Base-by-base conservation (phyloP, 1,139 yeast genomes). In the Blastobotrys buckinghamii region DNA sequence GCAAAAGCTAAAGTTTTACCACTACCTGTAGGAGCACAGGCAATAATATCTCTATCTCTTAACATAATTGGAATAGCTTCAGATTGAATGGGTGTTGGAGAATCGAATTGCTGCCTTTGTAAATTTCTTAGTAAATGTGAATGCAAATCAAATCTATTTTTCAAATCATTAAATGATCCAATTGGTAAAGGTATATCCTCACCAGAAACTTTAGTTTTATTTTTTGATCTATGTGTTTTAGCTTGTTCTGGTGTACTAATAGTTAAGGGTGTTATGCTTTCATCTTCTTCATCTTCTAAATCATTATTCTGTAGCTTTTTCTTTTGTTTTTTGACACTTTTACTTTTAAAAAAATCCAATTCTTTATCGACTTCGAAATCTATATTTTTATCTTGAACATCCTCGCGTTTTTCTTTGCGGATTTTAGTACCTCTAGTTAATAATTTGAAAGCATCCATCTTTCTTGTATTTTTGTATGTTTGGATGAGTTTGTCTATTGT, bases 11-110 rank as follows among this genome's bases (percentile, higher is more conserved):
- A 72, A 0, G 96, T 87, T 65, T 88, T 88, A 70, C 96, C 96
- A 6, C 95, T 84, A 57, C 96, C 96, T 0, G 96, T 88, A 38
- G 96, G 96, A 0, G 96, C 96, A 72, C 95, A 85, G 1, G 94
- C 95, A 50, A 88, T 72, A 42, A 88, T 63, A 61, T 88, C 96
- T 52, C 92, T 76, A 24, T 72, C 74, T 45, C 76, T 72, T 45
- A 86, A 70, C 32, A 86, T 69, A 17, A 79, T 70, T 1, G 96
- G 96, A 35, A 89, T 81, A 1, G 87, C 77, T 64, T 88, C 96
- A 57, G 90, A 79, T 69, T 92, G 98, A 57, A 92, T 85, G 1
- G 97, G 81, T 0, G 98, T 92, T 6, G 98, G 98, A 54, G 81
- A 86, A 3, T 80, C 76, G 61, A 89, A 90, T 48, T 82, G 85